Percentiles rank a stretch among this genome's conserved stretches.
Conservation (phyloP, 768 basidiomycete genomes). For the Sporobolomyces pararoseus region DNA sequence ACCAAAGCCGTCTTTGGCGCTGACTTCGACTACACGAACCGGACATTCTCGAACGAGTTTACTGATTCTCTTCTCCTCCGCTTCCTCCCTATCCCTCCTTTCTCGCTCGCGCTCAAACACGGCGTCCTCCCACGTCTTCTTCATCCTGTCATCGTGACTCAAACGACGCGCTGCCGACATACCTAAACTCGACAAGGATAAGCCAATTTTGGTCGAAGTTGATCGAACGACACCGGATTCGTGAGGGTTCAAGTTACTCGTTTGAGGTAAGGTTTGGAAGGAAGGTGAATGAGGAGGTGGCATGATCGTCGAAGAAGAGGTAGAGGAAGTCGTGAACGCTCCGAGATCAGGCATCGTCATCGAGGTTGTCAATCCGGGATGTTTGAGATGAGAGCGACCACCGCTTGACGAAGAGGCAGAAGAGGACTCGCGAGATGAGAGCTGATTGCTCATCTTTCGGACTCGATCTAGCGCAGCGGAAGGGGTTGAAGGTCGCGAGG, state of each 20-base stretch:
- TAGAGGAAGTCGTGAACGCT: neutral
- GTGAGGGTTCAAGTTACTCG: neutral
- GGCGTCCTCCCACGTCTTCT: conserved; percentile 15
- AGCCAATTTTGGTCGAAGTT: conserved; percentile 18
- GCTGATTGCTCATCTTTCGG: conserved; percentile 8
- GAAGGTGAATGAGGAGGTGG: conserved; percentile 10
- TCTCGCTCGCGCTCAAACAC: conserved; percentile 50
- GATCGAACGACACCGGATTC: conserved; percentile 13
- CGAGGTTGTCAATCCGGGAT: neutral
- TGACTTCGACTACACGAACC: conserved; percentile 86
- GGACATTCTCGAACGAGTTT: conserved; percentile 55
- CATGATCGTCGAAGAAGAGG: neutral
- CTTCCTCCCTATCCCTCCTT: conserved; percentile 45
- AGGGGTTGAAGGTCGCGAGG: neutral
- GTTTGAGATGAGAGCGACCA: neutral
- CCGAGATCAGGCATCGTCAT: conserved; percentile 21
- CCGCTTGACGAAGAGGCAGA: neutral
- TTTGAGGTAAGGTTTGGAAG: conserved; percentile 12
- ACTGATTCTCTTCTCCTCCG: conserved; percentile 69
- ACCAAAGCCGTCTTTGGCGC: conserved; percentile 84
- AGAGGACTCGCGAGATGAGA: neutral
- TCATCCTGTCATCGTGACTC: conserved; percentile 20
- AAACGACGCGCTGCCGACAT: conserved; percentile 7
- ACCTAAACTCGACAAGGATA: conserved; percentile 9
- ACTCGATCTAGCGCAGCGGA: conserved; percentile 8